These are phyloP conservation scores for Purpureocillium takamizusanense DNA, from an alignment of 2,329 filamentous ascomycete species.

Conservation along the genomic window DNA sequence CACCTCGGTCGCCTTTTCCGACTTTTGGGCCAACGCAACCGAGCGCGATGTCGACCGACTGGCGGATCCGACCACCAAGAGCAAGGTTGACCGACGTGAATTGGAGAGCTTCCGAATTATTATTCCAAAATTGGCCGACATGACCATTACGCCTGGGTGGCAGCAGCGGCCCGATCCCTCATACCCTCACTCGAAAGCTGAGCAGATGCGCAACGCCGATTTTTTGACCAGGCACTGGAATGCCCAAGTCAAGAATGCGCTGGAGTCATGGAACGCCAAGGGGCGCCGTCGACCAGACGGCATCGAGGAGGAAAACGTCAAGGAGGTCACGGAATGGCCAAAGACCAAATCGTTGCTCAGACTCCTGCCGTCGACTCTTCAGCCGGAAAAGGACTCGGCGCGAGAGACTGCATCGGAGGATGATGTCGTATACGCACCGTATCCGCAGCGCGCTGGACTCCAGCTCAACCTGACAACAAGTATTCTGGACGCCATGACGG, in stretches of 20 bases:
- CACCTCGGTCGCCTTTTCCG: constrained; percentile 35
- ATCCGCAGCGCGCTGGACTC: constrained; percentile 30
- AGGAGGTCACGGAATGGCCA: constrained; percentile 6
- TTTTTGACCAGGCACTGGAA: constrained; percentile 44
- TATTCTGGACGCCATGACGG: constrained; percentile 34
- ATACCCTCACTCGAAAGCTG: constrained; percentile 34
- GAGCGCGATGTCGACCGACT: constrained; percentile 15
- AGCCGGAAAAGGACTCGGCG: constrained; percentile 2
- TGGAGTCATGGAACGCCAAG: constrained; percentile 34
- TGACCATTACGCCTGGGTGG: constrained; percentile 47
- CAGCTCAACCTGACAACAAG: constrained; percentile 30
- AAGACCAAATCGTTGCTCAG: constrained; percentile 7
- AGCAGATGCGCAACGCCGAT: constrained; percentile 46
- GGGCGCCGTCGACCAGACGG: constrained; percentile 31
- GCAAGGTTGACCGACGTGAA: constrained; percentile 16
- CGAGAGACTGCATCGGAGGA: constrained; percentile 6
- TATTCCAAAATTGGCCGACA: constrained; percentile 42
- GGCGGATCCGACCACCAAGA: constrained; percentile 12
- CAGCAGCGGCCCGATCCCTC: constrained; percentile 31
- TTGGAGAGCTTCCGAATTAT: constrained; percentile 39
- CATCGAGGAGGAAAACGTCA: constrained; percentile 13
- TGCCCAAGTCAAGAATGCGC: constrained; percentile 24
- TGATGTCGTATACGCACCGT: constrained; percentile 21
- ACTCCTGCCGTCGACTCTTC: constrained; percentile 8
- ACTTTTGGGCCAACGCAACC: constrained; percentile 25